phyloP scores from a whole-genome alignment of 192 early-diverging fungal genomes.

The Linnemannia exigua region DNA sequence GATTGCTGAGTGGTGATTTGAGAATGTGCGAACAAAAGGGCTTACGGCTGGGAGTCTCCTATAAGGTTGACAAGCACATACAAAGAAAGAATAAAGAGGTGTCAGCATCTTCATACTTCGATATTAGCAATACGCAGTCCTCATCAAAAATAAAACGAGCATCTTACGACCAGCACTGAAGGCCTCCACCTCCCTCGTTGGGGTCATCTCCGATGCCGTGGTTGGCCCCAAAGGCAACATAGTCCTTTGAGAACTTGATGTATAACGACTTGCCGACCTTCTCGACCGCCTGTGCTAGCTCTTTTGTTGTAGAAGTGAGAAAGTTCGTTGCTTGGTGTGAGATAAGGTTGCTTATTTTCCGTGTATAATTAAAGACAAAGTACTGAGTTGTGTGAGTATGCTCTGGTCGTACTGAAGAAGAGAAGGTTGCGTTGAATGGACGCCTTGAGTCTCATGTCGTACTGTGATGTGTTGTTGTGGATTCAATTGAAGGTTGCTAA shows the following conservation, averaged over 20 bases:
- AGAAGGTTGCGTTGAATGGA: conserved; percentile 36
- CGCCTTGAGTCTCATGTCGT: conserved; percentile 44
- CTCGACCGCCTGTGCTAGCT: conserved; percentile 74
- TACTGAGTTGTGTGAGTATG: too few relatives aligned
- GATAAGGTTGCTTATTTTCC: too few relatives aligned
- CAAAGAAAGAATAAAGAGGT: not conserved
- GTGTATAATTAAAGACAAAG: not conserved
- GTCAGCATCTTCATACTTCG: too few relatives aligned
- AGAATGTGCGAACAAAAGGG: not conserved
- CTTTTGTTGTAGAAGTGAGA: conserved; percentile 10
- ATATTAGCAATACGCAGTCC: too few relatives aligned
- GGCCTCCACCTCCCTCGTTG: conserved; percentile 62
- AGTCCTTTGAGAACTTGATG: conserved; percentile 73
- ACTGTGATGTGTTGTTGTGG: not conserved
- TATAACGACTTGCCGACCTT: conserved; percentile 79
- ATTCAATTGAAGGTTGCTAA: not conserved
- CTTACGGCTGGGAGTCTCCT: conserved; percentile 29
- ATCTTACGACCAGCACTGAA: conserved; percentile 81
- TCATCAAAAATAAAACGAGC: not conserved
- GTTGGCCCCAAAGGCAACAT: conserved; percentile 68
- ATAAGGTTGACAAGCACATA: too few relatives aligned
- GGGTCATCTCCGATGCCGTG: conserved; percentile 70
- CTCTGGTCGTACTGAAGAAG: conserved; percentile 42
- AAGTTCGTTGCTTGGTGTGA: too few relatives aligned
- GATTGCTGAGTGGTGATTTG: not conserved